Evolutionary conservation across 108 stramenopile species (phyloP).

Genomic region (Nitzschia palea): DNA sequence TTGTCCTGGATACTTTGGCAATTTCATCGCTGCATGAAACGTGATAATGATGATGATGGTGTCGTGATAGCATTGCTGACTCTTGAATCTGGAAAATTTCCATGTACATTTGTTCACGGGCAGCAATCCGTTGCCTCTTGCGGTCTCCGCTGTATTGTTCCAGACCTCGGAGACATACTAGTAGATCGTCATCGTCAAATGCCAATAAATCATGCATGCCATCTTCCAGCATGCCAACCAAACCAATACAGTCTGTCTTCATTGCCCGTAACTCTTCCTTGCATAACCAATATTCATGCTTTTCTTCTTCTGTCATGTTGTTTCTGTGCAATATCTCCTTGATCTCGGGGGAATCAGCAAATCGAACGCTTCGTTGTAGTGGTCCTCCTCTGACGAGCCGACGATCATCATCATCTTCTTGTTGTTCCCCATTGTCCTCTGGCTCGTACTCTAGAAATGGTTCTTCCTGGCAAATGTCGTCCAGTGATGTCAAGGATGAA

Average conservation of each 20-base stretch:
- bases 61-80: no score
- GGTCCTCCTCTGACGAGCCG: no score
- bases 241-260: conserved; percentile 6
- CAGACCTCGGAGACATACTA: conserved; percentile 9
- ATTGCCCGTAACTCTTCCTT: conserved; percentile 16
- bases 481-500: background rate
- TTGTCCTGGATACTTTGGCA: background rate
- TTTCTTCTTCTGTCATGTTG: conserved; percentile 9
- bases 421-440: no score
- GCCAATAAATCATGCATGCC: background rate
- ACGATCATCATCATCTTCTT: no score
- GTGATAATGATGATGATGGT: background rate
- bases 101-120: conserved; percentile 1
- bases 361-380: no score
- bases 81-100: conserved; percentile 6
- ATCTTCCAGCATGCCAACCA: conserved; percentile 19
- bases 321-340: conserved; percentile 5
- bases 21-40: background rate
- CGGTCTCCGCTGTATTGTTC: conserved; percentile 1
- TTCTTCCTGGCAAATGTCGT: no score
- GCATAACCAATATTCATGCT: background rate
- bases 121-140: background rate
- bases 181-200: conserved; percentile 4
- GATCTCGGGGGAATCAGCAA: background rate
- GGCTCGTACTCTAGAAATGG: no score